Evolutionary conservation across 2,329 filamentous ascomycete genomes (phyloP), one percentile per base, ranked within the genome.

Genomic region (Colletotrichum sp.): DNA sequence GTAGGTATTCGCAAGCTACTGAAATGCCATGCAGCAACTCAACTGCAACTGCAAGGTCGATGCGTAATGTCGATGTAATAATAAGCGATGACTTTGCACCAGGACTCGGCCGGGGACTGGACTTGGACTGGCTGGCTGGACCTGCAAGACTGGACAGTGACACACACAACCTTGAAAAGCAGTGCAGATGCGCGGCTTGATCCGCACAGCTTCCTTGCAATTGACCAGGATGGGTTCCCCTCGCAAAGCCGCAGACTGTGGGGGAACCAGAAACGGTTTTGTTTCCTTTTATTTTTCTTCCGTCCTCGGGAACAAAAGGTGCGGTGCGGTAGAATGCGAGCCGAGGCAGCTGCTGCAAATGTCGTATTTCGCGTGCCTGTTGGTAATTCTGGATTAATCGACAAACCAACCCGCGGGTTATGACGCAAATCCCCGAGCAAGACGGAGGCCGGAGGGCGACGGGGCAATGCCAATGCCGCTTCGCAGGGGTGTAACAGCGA

Each of bases 151-250:
- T 30, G 27, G 36, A 64, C 15, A 39, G 36, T 39, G 36, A 39
- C 22, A 25, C 22, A 19, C 55, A 27, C 55, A 59, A 30, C 55
- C 55, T 30, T 27, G 34, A 34, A 19, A 32, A 19, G 25, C 68
- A 68, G 69, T 39, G 69, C 36, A 63, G 57, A 68, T 72, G 59
- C 27, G 63, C 69, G 69, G 69, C 69, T 73, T 55, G 63, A 64
- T 72, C 69, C 63, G 39, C 69, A 55, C 22, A 59, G 69, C 69
- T 75, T 63, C 72, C 73, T 63, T 72, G 69, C 61, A 63, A 30
- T 34, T 67, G 68, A 48, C 72, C 27, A 32, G 63, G 73, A 68
- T 72, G 36, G 16, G 52, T 19, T 44, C 36, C 48, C 52, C 64
- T 61, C 32, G 59, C 28, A 27, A 34, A 28, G 22, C 44, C 48